Percentiles rank a stretch among this genome's conserved stretches.
phyloP scores from a whole-genome alignment of 768 basidiomycete genomes.

The Lentinula edodes region DNA sequence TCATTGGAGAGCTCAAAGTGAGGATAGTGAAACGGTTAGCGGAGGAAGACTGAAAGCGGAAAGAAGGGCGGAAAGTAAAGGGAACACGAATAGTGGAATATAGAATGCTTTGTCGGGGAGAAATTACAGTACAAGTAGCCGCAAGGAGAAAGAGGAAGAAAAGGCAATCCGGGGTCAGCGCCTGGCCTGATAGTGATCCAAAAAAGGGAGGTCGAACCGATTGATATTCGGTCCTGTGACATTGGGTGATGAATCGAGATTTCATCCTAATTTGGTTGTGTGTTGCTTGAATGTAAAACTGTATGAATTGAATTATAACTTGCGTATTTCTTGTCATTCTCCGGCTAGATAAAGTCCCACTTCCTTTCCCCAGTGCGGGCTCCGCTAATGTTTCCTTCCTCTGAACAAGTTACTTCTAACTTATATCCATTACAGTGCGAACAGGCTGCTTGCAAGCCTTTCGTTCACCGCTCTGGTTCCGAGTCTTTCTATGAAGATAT shows the following conservation, averaged over 20 bases:
- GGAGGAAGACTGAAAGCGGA: background rate
- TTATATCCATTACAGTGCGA: background rate
- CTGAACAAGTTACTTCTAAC: background rate
- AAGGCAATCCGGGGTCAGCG: background rate
- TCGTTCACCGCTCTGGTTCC: background rate
- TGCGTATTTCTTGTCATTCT: background rate
- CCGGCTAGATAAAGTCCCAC: constrained; percentile 4
- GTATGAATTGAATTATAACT: background rate
- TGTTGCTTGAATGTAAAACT: background rate
- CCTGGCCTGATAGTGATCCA: background rate
- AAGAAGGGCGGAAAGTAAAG: background rate
- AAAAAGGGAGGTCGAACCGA: background rate
- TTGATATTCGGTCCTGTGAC: constrained; percentile 3
- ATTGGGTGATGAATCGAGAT: background rate
- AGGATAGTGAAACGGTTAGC: background rate
- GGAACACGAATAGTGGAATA: background rate
- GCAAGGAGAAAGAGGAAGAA: constrained; percentile 2
- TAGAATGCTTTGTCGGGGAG: background rate
- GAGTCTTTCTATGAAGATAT: constrained; percentile 18
- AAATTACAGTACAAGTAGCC: background rate
- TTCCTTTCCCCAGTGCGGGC: background rate
- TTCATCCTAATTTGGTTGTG: background rate
- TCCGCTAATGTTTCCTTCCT: constrained; percentile 4
- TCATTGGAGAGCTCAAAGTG: background rate
- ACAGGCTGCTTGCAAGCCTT: background rate